These are phyloP conservation scores for Pseudogymnoascus sp. DNA, from an alignment of 2,329 filamentous ascomycete genomes.

Conservation along the genomic window DNA sequence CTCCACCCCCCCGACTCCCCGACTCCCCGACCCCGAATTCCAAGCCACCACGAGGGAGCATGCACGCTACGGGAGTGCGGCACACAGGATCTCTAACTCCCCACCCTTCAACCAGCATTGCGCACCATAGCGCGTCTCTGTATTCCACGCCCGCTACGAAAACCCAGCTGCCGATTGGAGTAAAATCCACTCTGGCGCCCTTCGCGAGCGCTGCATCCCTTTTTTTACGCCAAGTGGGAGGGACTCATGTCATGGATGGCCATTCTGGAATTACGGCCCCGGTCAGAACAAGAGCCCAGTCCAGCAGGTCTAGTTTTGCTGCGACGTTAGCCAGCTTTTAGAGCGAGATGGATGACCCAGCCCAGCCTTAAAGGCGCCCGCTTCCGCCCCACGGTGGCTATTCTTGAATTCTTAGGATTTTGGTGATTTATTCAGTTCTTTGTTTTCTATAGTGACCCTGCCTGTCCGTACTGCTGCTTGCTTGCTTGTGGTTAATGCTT, in stretches of 20 bases:
- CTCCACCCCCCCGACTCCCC: not conserved
- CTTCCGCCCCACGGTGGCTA: not conserved
- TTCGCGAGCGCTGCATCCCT: not conserved
- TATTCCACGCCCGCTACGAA: not conserved
- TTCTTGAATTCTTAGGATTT: not conserved
- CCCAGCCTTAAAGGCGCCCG: not conserved
- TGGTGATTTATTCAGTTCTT: not conserved
- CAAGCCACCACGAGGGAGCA: not conserved
- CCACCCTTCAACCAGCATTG: not conserved
- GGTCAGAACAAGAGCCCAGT: not conserved
- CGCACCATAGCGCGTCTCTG: not conserved
- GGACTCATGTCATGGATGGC: not conserved
- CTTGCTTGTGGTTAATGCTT: not conserved
- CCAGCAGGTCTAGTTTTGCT: not conserved
- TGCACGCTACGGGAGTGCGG: not conserved
- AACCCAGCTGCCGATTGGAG: constrained; percentile 1
- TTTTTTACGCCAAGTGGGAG: not conserved
- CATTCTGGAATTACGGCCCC: not conserved
- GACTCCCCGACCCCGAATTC: not conserved
- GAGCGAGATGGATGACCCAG: not conserved
- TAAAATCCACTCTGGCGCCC: not conserved
- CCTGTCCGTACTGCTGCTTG: not conserved
- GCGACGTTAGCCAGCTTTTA: not conserved
- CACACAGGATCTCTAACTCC: not conserved
- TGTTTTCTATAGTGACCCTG: not conserved